Evolutionary conservation across 1,284 basidiomycete species (phyloP).

Genomic region (Cryptococcus sp.): DNA sequence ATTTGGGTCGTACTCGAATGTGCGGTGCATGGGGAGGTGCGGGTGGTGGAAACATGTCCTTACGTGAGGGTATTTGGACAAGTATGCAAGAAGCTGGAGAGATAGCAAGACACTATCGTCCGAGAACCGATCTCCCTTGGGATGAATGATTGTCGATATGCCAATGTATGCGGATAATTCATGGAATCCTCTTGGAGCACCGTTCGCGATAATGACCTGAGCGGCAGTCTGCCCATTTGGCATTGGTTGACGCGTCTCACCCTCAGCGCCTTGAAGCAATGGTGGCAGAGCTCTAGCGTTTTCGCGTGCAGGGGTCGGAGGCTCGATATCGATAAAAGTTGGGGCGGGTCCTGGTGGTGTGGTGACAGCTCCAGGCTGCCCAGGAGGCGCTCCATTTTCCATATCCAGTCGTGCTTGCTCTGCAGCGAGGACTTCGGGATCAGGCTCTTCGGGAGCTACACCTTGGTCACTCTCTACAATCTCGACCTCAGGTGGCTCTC

Average conservation of each 20-base stretch:
- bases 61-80: constrained; percentile 97
- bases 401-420: constrained; percentile 44
- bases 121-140: constrained; percentile 60
- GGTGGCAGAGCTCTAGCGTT: constrained; percentile 1
- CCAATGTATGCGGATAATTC: constrained; percentile 45
- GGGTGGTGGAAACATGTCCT: constrained; percentile 92
- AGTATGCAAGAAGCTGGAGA: constrained; percentile 88
- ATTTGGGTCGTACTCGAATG: constrained; percentile 35
- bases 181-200: constrained; percentile 46
- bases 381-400: constrained; percentile 44
- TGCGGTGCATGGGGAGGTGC: constrained; percentile 52
- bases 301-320: constrained; percentile 6
- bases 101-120: constrained; percentile 92
- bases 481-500: constrained; percentile 25
- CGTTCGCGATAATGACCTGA: constrained; percentile 47
- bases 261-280: background rate
- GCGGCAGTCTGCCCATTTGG: constrained; percentile 14
- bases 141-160: constrained; percentile 35
- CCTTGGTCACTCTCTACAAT: constrained; percentile 20
- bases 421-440: constrained; percentile 35
- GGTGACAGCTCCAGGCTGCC: constrained; percentile 37
- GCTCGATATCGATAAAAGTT: constrained; percentile 15
- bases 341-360: constrained; percentile 31
- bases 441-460: constrained; percentile 29
- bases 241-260: no score